Percentiles rank a stretch among this genome's conserved stretches.
Evolutionary conservation across 1,284 basidiomycete genomes (phyloP).

Genomic region (Ceratobasidium sp.): DNA sequence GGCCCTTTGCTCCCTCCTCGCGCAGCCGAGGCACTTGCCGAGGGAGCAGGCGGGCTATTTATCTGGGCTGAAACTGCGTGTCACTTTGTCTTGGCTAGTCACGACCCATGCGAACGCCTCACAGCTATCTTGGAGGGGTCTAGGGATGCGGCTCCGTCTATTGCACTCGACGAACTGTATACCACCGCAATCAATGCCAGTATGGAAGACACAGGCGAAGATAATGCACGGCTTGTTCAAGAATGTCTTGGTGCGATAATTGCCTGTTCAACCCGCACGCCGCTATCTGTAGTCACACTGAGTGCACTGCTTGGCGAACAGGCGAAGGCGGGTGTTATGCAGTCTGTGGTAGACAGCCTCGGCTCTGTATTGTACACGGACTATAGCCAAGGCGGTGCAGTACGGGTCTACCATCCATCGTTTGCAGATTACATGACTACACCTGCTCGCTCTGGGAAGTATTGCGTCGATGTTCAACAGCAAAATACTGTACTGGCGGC

Average conservation of each 20-base stretch:
- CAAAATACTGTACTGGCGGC: constrained; percentile 6
- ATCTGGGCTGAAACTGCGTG: constrained; percentile 37
- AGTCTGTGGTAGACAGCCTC: constrained; percentile 5
- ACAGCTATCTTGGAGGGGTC: no score
- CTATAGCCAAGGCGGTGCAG: not conserved
- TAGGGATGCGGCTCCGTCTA: no score
- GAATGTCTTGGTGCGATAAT: constrained; percentile 20
- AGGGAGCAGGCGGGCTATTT: constrained; percentile 33
- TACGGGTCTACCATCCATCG: not conserved
- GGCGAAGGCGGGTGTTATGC: not conserved
- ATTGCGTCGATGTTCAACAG: constrained; percentile 1
- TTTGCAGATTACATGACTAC: constrained; percentile 6
- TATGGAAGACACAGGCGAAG: not conserved
- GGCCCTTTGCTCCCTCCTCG: not conserved
- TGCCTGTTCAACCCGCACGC: not conserved
- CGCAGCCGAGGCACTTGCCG: not conserved
- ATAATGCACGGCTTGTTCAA: not conserved
- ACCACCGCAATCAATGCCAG: constrained; percentile 18
- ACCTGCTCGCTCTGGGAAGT: not conserved
- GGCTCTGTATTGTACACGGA: not conserved
- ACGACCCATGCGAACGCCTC: not conserved
- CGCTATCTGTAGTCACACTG: not conserved
- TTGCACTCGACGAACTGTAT: constrained; percentile 19
- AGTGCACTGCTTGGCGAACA: not conserved
- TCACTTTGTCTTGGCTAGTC: not conserved